These are phyloP conservation scores for Lactifluus volemus DNA, from an alignment of 768 basidiomycete genomes.

Conservation along the genomic window DNA sequence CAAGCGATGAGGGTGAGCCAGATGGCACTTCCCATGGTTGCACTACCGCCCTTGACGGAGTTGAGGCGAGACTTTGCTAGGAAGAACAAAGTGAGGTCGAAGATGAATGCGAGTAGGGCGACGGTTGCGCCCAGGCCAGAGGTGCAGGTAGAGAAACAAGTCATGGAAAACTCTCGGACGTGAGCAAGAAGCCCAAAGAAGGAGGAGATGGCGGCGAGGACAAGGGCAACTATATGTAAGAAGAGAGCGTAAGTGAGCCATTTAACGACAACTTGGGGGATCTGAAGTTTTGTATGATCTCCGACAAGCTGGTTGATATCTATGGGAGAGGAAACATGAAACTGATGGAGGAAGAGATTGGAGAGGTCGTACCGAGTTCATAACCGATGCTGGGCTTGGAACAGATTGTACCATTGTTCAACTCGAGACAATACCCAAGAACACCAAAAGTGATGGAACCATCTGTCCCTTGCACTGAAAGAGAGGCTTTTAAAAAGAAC, in stretches of 20 bases:
- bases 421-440: conserved; percentile 75
- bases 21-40: conserved; percentile 77
- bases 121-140: conserved; percentile 74
- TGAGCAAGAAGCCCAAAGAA: conserved; percentile 85
- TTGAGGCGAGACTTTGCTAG: conserved; percentile 82
- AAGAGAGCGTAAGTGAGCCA: conserved; percentile 94
- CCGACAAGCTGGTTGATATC: conserved; percentile 80
- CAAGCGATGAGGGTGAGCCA: conserved; percentile 89
- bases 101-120: conserved; percentile 81
- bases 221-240: conserved; percentile 84
- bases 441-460: conserved; percentile 81
- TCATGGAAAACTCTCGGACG: conserved; percentile 78
- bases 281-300: conserved; percentile 52
- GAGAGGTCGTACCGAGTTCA: conserved; percentile 54
- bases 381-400: conserved; percentile 81
- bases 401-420: conserved; percentile 54
- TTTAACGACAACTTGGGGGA: conserved; percentile 79
- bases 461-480: conserved; percentile 36
- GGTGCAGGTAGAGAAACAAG: conserved; percentile 71
- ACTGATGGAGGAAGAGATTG: not conserved
- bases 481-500: conserved; percentile 76
- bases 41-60: conserved; percentile 57
- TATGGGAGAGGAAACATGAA: conserved; percentile 24
- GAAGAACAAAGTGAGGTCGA: conserved; percentile 89
- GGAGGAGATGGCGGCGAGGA: conserved; percentile 57